A percentile compares a stretch with the other conserved stretches of the same genome.
These are phyloP conservation scores for Penicillium paradoxum DNA, from an alignment of 495 filamentous ascomycete species.

Conservation along the genomic window DNA sequence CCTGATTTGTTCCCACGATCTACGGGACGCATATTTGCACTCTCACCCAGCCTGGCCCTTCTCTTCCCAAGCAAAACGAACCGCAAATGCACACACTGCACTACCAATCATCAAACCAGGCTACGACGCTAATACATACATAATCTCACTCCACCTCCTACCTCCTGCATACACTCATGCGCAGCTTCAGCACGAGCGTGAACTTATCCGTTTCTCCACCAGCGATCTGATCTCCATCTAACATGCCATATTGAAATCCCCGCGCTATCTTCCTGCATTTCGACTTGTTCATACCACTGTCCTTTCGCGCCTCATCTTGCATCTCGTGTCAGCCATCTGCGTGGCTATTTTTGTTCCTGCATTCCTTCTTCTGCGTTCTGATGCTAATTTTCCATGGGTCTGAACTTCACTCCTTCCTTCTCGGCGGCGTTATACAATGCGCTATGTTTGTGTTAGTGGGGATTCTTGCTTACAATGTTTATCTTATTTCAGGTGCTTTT, in stretches of 20 bases:
- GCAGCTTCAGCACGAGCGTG: background rate
- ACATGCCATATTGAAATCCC: background rate
- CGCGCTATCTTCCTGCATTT: background rate
- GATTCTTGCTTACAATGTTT: no score
- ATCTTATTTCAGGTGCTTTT: no score
- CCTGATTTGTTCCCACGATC: background rate
- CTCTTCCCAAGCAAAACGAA: background rate
- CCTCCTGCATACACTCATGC: background rate
- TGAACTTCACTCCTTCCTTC: no score
- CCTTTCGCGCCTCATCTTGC: background rate
- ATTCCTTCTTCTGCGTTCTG: background rate
- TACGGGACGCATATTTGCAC: background rate
- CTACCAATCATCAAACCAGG: background rate
- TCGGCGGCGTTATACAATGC: no score
- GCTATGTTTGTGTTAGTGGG: no score
- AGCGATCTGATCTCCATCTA: background rate
- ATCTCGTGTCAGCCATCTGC: background rate
- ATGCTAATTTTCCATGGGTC: no score
- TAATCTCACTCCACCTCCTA: background rate
- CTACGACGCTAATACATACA: background rate
- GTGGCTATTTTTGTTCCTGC: background rate
- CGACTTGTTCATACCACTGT: background rate
- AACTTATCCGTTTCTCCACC: background rate
- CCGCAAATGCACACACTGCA: background rate
- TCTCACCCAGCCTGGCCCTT: background rate